A percentile compares a stretch with the other conserved stretches of the same genome.
Evolutionary conservation across 176 grass and related monocot genomes (phyloP).

Genomic region (Juncus effusus): DNA sequence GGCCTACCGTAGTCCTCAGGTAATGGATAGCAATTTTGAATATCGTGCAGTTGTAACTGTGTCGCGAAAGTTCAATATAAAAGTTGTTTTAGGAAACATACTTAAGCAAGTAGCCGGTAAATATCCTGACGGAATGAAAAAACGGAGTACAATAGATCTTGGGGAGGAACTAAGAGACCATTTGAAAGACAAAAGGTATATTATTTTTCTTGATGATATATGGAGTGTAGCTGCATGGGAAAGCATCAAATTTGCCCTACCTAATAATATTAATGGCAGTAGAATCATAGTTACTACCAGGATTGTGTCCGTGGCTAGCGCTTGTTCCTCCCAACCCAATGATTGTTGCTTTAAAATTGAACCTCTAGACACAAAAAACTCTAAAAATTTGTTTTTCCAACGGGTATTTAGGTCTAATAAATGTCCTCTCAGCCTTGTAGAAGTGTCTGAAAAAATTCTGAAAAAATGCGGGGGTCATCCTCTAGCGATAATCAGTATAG

Average conservation of each 20-base stretch:
- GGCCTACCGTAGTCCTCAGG: too few species aligned
- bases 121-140: slow-evolving; percentile 8
- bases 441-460: slow-evolving; percentile 16
- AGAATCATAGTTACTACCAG: slow-evolving; percentile 44
- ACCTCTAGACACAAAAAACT: slow-evolving; percentile 23
- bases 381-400: slow-evolving; percentile 18
- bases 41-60: too few species aligned
- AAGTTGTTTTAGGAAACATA: too few species aligned
- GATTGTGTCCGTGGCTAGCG: slow-evolving; percentile 27
- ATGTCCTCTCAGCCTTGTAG: background rate
- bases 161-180: slow-evolving; percentile 29
- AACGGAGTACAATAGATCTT: slow-evolving; percentile 15
- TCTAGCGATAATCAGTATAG: slow-evolving; percentile 24
- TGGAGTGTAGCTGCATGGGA: slow-evolving; percentile 33
- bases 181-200: slow-evolving; percentile 40
- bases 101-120: too few species aligned
- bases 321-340: slow-evolving; percentile 21
- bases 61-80: too few species aligned
- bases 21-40: too few species aligned
- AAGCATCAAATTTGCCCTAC: slow-evolving; percentile 32
- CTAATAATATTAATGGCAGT: slow-evolving; percentile 38
- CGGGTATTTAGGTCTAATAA: slow-evolving; percentile 13
- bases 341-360: slow-evolving; percentile 34
- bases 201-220: slow-evolving; percentile 39
- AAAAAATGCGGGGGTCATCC: slow-evolving; percentile 25